These are phyloP conservation scores for Xylariaceae sp. DNA, from an alignment of 2,329 filamentous ascomycete genomes.

Conservation along the genomic window DNA sequence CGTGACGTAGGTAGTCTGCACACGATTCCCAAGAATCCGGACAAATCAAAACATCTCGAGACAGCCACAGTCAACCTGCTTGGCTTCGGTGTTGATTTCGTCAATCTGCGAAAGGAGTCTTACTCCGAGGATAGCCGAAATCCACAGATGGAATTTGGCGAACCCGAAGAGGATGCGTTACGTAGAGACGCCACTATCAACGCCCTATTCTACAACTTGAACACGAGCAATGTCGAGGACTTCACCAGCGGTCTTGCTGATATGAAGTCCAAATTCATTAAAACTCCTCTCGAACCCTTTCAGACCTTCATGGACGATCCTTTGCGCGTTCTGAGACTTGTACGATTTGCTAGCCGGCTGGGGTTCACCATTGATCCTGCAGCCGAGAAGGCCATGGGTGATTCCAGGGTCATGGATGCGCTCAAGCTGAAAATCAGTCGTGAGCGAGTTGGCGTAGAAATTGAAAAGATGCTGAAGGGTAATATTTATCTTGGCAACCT, in stretches of 20 bases:
- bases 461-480: conserved; percentile 88
- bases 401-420: conserved; percentile 70
- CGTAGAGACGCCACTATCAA: conserved; percentile 92
- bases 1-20: conserved; percentile 70
- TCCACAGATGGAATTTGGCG: conserved; percentile 89
- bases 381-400: conserved; percentile 68
- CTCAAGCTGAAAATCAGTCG: conserved; percentile 86
- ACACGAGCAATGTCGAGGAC: conserved; percentile 75
- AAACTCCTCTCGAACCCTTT: conserved; percentile 79
- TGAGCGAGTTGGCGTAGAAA: conserved; percentile 78
- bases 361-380: conserved; percentile 69
- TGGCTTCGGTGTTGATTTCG: conserved; percentile 85
- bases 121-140: conserved; percentile 87
- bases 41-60: conserved; percentile 94
- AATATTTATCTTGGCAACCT: conserved; percentile 7
- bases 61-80: conserved; percentile 83
- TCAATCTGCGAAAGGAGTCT: conserved; percentile 88
- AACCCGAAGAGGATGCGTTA: conserved; percentile 80
- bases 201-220: conserved; percentile 90
- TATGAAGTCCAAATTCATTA: conserved; percentile 65
- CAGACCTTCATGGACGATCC: conserved; percentile 96
- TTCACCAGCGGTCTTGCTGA: conserved; percentile 75
- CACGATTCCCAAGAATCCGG: conserved; percentile 86
- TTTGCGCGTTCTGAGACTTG: conserved; percentile 75
- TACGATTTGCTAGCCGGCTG: conserved; percentile 84